These are phyloP conservation scores for Ophiostoma montium DNA, from an alignment of 2,329 filamentous ascomycete species.

Conservation along the genomic window DNA sequence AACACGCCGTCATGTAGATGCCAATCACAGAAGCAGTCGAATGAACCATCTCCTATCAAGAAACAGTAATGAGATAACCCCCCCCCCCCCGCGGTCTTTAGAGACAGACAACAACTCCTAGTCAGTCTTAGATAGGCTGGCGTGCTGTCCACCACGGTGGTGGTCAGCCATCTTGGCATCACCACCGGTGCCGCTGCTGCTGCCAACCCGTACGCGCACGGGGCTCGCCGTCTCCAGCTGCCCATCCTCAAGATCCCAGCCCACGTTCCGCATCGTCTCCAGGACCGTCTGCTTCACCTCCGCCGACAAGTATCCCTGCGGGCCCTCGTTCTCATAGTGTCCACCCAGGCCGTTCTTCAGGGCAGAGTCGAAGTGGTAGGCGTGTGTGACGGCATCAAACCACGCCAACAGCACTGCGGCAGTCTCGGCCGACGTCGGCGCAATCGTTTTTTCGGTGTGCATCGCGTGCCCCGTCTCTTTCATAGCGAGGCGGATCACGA, in stretches of 20 bases:
- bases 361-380: conserved; percentile 23
- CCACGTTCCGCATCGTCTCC: conserved; percentile 27
- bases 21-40: too few species aligned
- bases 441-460: conserved; percentile 10
- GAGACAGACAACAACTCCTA: background rate
- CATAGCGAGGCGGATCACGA: conserved; percentile 40
- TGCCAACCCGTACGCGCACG: conserved; percentile 24
- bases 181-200: conserved; percentile 4
- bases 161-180: background rate
- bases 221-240: conserved; percentile 52
- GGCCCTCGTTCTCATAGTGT: conserved; percentile 24
- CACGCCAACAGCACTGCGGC: conserved; percentile 19
- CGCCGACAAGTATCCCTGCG: conserved; percentile 29
- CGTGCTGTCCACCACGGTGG: background rate
- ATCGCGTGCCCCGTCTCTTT: conserved; percentile 34
- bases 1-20: too few species aligned
- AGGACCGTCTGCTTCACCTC: conserved; percentile 22
- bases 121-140: background rate
- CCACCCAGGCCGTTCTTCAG: conserved; percentile 22
- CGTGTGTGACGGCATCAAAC: conserved; percentile 28
- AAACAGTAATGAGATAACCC: too few species aligned
- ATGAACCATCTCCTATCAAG: too few species aligned
- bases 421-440: background rate
- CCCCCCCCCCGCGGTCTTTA: too few species aligned
- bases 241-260: conserved; percentile 52